phyloP scores from a whole-genome alignment of 2,329 filamentous ascomycete genomes.

The Ceratocystis destructans region DNA sequence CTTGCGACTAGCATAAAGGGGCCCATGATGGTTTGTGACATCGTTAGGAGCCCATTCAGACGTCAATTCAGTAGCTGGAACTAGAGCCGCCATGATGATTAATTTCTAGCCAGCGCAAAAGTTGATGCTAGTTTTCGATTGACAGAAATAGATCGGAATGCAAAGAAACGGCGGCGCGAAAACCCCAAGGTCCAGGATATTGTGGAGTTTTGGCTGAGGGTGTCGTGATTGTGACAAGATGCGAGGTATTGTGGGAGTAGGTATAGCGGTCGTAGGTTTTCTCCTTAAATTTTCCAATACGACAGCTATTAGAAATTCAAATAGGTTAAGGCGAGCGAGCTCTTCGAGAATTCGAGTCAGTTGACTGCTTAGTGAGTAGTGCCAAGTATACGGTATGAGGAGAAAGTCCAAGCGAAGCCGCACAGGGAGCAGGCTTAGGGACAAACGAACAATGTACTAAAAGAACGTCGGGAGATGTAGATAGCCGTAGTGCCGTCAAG shows the following conservation, averaged over 20 bases:
- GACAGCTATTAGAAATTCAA: background rate
- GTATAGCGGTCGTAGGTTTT: background rate
- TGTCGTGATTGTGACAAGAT: too few species aligned
- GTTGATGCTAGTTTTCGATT: background rate
- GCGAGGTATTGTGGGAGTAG: too few species aligned
- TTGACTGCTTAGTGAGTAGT: constrained; percentile 2
- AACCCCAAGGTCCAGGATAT: too few species aligned
- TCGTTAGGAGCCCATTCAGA: constrained; percentile 19
- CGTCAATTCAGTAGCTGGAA: constrained; percentile 15
- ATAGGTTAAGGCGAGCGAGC: background rate
- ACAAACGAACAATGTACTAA: constrained; percentile 1
- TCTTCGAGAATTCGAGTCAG: background rate
- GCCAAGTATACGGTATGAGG: constrained; percentile 3
- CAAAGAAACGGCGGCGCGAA: background rate
- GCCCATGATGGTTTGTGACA: constrained; percentile 18
- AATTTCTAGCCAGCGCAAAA: background rate
- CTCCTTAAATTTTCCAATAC: background rate
- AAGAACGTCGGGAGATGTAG: constrained; percentile 1
- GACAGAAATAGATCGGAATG: background rate
- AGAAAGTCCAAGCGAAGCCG: constrained; percentile 9
- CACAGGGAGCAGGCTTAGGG: background rate
- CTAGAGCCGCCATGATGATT: constrained; percentile 4
- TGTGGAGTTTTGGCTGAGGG: too few species aligned
- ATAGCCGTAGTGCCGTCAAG: background rate
- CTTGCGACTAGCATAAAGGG: constrained; percentile 18